Percentiles rank a stretch among this genome's conserved stretches.
Conservation (phyloP, 331 rosid genomes). For the Malus hybrid region DNA sequence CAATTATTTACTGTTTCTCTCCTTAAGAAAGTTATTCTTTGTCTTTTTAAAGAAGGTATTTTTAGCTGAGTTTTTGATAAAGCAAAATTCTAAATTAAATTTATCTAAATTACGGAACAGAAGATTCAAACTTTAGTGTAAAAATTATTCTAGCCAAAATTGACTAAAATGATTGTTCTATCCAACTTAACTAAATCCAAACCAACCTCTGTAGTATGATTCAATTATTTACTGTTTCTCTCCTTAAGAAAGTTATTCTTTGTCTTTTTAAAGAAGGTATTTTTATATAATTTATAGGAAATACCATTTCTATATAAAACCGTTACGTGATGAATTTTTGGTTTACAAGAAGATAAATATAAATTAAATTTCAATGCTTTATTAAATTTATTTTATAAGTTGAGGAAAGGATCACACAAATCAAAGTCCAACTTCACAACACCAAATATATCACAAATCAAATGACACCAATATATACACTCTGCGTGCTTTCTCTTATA, state of each 20-base stretch:
- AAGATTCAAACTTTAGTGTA: no score
- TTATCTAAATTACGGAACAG: no score
- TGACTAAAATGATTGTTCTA: no score
- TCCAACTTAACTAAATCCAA: neutral
- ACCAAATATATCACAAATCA: neutral
- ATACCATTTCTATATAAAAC: neutral
- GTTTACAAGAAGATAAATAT: no score
- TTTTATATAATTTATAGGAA: neutral
- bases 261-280: neutral
- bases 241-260: neutral
- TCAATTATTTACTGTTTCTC: neutral
- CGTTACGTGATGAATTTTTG: no score
- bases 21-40: neutral
- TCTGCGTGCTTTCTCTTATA: neutral
- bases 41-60: neutral
- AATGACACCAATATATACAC: neutral
- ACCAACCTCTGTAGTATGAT: neutral
- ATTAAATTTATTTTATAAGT: no score
- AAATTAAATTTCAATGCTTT: no score
- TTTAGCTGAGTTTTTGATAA: no score
- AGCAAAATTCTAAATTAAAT: no score
- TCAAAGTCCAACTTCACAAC: neutral
- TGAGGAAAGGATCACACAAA: neutral
- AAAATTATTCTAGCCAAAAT: no score
- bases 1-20: neutral